Evolutionary conservation across 306 rosid species (phyloP), one percentile per base, ranked within the genome.

Genomic region (Castanopsis chinensis): DNA sequence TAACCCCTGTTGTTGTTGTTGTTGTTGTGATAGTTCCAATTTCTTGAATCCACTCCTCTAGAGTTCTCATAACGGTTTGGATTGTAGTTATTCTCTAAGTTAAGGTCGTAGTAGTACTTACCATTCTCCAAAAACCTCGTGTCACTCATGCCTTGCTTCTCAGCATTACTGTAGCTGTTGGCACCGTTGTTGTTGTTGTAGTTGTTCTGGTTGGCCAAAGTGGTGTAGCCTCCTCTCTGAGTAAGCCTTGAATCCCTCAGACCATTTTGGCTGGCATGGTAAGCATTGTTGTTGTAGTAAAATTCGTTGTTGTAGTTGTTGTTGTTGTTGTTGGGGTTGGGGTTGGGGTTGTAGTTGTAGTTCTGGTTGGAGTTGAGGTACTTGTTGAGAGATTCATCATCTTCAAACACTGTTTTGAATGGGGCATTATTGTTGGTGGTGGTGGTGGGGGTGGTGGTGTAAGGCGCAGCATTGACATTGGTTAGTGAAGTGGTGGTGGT

Each of bases 61-160:
- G 90, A 82, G 20, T 78, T 88, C 3, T 69, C 82, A 55, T 90
- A 87, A 83, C 74, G 80, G 59, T 85, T 67, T 10, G 88, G 86
- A 61, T 88, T 73, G 75, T 84, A 74, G 20, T 83, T 83, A 18
- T 82, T 81, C 86, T 87, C 95, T 25, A 21, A 41, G 7, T 61
- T 0, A 25, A 83, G 0, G 82, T 94, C 92, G 77, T 85, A 74
- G 28, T 2, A 87, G 84, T 88, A 94, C 82, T 68, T 94, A 0
- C 97, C 97, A 43, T 87, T 88, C 59, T 86, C 93, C 91, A 91
- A 2, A 75, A 80, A 94, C 87, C 97, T 91, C 3, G 98, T 90
- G 87, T 94, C 97, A 79, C 97, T 94, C 97, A 94, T 91, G 19
- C 98, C 98, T 76, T 86, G 92, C 81, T 65, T 87, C 87, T 83